Conservation (phyloP, 106 monocot species). For the Alisma plantagoaquatica region DNA sequence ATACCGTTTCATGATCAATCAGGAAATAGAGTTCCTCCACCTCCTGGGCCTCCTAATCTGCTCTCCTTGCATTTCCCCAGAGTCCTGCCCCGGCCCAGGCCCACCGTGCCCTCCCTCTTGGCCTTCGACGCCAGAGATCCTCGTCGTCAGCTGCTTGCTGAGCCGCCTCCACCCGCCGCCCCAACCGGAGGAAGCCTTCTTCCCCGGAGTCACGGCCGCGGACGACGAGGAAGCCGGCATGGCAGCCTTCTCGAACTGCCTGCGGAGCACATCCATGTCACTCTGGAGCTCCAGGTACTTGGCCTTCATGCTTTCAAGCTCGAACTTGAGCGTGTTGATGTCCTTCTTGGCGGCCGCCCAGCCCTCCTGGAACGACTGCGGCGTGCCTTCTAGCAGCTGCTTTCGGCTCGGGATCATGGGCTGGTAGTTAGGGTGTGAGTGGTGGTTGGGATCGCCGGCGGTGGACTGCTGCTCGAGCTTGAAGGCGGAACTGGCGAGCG, state of each 20-base stretch:
- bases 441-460: neutral
- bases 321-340: conserved; percentile 90
- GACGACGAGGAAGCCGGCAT: conserved; percentile 10
- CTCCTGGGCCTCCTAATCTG: conserved; percentile 56
- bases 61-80: neutral
- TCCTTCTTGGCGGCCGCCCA: conserved; percentile 90
- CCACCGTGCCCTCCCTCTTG: conserved; percentile 10
- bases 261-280: conserved; percentile 73
- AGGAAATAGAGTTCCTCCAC: conserved; percentile 97
- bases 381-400: conserved; percentile 77
- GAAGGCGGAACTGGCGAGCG: conserved; percentile 55
- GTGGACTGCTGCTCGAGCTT: conserved; percentile 30
- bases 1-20: too few relatives aligned
- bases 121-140: conserved; percentile 25
- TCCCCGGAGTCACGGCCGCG: conserved; percentile 18
- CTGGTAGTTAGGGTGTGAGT: conserved; percentile 32
- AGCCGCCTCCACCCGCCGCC: conserved; percentile 75
- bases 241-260: conserved; percentile 80
- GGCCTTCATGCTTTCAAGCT: conserved; percentile 85
- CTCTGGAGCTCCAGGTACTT: conserved; percentile 85
- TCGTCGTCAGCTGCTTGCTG: conserved; percentile 53
- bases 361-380: conserved; percentile 89
- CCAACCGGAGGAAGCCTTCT: conserved; percentile 35
- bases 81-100: neutral
- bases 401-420: conserved; percentile 28